phyloP scores from a whole-genome alignment of 2,329 filamentous ascomycete species.

The Septoria petroselini region DNA sequence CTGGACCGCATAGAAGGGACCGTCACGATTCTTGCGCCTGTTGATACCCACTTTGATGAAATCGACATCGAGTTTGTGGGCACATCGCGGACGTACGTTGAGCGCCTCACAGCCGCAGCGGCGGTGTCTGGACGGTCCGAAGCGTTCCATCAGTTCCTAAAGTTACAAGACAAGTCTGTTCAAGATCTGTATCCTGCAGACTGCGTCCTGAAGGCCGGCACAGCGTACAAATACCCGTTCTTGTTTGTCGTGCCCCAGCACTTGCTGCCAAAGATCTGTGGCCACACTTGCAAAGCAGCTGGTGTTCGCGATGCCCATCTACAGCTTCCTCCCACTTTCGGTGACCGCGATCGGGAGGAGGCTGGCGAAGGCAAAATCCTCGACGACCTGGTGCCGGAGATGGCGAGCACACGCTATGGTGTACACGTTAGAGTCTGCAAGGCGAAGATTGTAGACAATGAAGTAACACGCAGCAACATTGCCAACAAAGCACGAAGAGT shows the following conservation, averaged over 20 bases:
- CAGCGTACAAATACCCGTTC: conserved; percentile 59
- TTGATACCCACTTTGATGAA: conserved; percentile 56
- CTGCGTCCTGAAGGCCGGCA: conserved; percentile 53
- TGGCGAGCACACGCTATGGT: conserved; percentile 59
- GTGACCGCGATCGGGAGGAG: conserved; percentile 20
- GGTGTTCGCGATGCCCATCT: conserved; percentile 56
- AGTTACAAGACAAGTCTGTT: conserved; percentile 49
- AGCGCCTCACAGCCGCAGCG: conserved; percentile 52
- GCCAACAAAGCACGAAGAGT: conserved; percentile 54
- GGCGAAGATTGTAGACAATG: conserved; percentile 45
- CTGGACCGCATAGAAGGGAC: conserved; percentile 57
- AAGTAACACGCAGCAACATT: conserved; percentile 45
- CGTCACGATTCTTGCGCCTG: conserved; percentile 49
- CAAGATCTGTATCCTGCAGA: conserved; percentile 52
- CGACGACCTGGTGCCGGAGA: conserved; percentile 62
- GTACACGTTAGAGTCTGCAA: conserved; percentile 42
- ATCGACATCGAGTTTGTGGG: conserved; percentile 59
- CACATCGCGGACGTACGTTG: conserved; percentile 52
- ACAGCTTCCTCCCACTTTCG: conserved; percentile 58
- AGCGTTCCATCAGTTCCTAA: conserved; percentile 60
- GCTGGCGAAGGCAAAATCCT: conserved; percentile 51
- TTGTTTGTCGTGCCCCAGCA: conserved; percentile 61
- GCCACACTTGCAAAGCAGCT: conserved; percentile 51
- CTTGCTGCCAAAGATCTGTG: conserved; percentile 59
- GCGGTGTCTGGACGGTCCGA: conserved; percentile 54